Percentiles rank a stretch among this genome's conserved stretches.
These are phyloP conservation scores for Arthrinium phaeospermum DNA, from an alignment of 2,329 filamentous ascomycete genomes.

Conservation along the genomic window DNA sequence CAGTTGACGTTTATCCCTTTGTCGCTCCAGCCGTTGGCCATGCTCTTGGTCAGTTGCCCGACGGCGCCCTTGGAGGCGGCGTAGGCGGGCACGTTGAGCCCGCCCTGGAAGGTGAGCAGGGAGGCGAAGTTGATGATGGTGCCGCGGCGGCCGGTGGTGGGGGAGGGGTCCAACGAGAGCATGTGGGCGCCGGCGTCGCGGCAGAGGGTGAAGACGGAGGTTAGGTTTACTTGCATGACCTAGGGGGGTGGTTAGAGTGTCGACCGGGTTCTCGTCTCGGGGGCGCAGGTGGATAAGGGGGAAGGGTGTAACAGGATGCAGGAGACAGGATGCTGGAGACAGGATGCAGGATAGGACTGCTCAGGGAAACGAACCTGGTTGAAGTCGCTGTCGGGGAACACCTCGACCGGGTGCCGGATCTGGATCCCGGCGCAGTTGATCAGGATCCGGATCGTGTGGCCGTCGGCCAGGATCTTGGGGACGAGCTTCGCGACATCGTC, in stretches of 20 bases:
- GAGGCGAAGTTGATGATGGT: slow-evolving; percentile 85
- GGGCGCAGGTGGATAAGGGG: no score
- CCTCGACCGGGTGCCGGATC: slow-evolving; percentile 69
- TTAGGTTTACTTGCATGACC: slow-evolving; percentile 87
- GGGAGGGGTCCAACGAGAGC: slow-evolving; percentile 60
- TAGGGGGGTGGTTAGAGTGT: slow-evolving; percentile 44
- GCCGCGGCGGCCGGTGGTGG: slow-evolving; percentile 56
- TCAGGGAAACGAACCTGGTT: not conserved
- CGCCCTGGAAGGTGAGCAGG: slow-evolving; percentile 84
- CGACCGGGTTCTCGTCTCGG: no score
- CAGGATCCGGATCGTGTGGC: slow-evolving; percentile 74
- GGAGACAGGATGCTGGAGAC: no score
- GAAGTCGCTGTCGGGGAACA: slow-evolving; percentile 21
- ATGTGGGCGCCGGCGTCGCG: slow-evolving; percentile 82
- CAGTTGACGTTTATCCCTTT: slow-evolving; percentile 46
- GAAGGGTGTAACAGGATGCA: no score
- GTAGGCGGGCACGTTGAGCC: slow-evolving; percentile 82
- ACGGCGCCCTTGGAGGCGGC: slow-evolving; percentile 64
- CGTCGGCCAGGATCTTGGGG: slow-evolving; percentile 65
- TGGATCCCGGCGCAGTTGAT: slow-evolving; percentile 91
- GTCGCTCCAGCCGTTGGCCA: slow-evolving; percentile 60
- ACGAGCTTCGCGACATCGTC: slow-evolving; percentile 65
- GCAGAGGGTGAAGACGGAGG: slow-evolving; percentile 77
- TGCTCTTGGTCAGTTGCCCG: slow-evolving; percentile 61
- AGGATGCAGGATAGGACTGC: not conserved